A percentile compares a stretch with the other conserved stretches of the same genome.
Conservation (phyloP, 1,139 yeast genomes). For the Pichia sp. region DNA sequence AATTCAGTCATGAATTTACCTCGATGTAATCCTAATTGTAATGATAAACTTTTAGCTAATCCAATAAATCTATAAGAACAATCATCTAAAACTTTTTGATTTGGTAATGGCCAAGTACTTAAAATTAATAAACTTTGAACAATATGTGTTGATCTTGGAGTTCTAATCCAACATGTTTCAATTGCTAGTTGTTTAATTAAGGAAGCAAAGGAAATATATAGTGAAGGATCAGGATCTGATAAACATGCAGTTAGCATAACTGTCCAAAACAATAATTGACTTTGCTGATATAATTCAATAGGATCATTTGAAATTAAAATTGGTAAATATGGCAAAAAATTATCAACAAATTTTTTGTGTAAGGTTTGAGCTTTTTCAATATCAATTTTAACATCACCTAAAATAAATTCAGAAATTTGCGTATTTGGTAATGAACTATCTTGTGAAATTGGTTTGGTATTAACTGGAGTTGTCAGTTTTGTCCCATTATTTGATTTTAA, state of each 20-base stretch:
- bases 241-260: slow-evolving; percentile 81
- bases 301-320: slow-evolving; percentile 68
- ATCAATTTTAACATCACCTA: slow-evolving; percentile 70
- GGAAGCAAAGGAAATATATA: slow-evolving; percentile 70
- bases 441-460: slow-evolving; percentile 17
- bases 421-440: slow-evolving; percentile 18
- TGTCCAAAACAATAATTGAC: slow-evolving; percentile 85
- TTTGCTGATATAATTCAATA: slow-evolving; percentile 71
- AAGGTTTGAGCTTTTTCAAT: slow-evolving; percentile 63
- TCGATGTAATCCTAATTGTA: slow-evolving; percentile 88
- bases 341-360: slow-evolving; percentile 60
- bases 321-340: slow-evolving; percentile 74
- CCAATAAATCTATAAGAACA: slow-evolving; percentile 86
- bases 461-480: slow-evolving; percentile 16
- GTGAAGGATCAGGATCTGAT: slow-evolving; percentile 80
- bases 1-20: slow-evolving; percentile 90
- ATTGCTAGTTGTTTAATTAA: slow-evolving; percentile 82
- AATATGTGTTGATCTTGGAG: slow-evolving; percentile 91
- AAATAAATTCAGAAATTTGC: slow-evolving; percentile 49
- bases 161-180: slow-evolving; percentile 88
- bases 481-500: neutral
- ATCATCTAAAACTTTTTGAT: slow-evolving; percentile 88
- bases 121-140: slow-evolving; percentile 81
- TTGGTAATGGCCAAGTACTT: slow-evolving; percentile 90
- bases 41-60: slow-evolving; percentile 74